Evolutionary conservation across 2,329 filamentous ascomycete species (phyloP).

Genomic region (Microsporum ferrugineum): DNA sequence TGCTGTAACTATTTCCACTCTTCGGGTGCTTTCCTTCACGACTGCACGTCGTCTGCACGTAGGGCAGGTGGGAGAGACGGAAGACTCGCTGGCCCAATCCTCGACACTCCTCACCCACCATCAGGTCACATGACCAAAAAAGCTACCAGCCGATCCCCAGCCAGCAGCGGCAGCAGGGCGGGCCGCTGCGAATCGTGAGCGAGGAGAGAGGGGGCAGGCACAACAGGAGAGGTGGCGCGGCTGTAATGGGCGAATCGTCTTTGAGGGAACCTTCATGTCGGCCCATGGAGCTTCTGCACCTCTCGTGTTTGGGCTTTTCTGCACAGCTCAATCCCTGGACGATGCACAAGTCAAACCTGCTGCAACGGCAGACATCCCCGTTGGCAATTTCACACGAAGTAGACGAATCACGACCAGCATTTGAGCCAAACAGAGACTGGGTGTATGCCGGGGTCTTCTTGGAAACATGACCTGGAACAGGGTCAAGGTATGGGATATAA

Average conservation of each 20-base stretch:
- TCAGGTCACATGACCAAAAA: conserved; percentile 21
- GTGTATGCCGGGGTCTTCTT: background rate
- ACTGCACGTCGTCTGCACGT: background rate
- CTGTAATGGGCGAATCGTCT: conserved; percentile 15
- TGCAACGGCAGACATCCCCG: conserved; percentile 6
- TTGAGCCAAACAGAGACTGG: background rate
- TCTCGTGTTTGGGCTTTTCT: conserved; percentile 3
- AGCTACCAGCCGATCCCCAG: conserved; percentile 17
- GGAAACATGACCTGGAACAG: background rate
- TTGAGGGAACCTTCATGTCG: conserved; percentile 5
- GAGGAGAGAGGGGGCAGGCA: conserved; percentile 11
- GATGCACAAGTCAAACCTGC: conserved; percentile 5
- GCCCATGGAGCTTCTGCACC: conserved; percentile 6
- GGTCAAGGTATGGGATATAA: background rate
- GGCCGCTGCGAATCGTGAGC: conserved; percentile 13
- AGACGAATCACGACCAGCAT: background rate
- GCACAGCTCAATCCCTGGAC: conserved; percentile 11
- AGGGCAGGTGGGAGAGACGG: conserved; percentile 7
- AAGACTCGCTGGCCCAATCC: conserved; percentile 17
- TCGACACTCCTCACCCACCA: conserved; percentile 13
- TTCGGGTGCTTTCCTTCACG: conserved; percentile 3
- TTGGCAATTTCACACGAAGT: background rate
- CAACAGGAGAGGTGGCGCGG: conserved; percentile 12
- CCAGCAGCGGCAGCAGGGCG: conserved; percentile 16
- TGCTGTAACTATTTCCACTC: background rate